Evolutionary conservation across 192 early-diverging fungal species (phyloP).

Genomic region (Helicostylum pulchrum): DNA sequence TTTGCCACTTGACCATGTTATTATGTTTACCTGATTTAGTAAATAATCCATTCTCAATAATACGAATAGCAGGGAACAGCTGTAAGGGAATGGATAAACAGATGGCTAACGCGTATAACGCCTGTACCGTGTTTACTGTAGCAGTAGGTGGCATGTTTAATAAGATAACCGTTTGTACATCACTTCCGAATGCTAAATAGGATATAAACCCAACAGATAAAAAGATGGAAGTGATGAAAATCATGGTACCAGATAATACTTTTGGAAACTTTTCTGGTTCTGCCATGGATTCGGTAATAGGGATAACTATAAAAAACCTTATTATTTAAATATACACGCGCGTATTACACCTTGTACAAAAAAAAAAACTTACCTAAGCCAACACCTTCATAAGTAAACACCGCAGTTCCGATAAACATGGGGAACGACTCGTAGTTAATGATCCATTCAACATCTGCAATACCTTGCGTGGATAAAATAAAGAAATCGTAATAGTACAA

Average conservation of each 20-base stretch:
- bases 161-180: slow-evolving; percentile 85
- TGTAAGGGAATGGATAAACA: slow-evolving; percentile 90
- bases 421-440: slow-evolving; percentile 83
- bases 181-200: slow-evolving; percentile 82
- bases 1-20: slow-evolving; percentile 78
- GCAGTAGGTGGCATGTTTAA: slow-evolving; percentile 77
- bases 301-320: too few relatives aligned
- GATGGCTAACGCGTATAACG: slow-evolving; percentile 89
- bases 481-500: slow-evolving; percentile 80
- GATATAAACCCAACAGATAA: slow-evolving; percentile 76
- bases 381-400: slow-evolving; percentile 87
- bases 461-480: slow-evolving; percentile 59
- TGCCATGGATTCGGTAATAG: slow-evolving; percentile 87
- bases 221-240: slow-evolving; percentile 78
- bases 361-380: slow-evolving; percentile 57
- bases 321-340: too few relatives aligned
- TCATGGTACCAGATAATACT: slow-evolving; percentile 78
- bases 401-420: slow-evolving; percentile 92
- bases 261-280: slow-evolving; percentile 81
- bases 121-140: slow-evolving; percentile 70
- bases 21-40: slow-evolving; percentile 77
- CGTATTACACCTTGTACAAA: too few relatives aligned
- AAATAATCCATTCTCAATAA: slow-evolving; percentile 87
- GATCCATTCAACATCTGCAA: slow-evolving; percentile 62
- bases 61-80: slow-evolving; percentile 91